Evolutionary conservation across 176 grass and related monocot genomes (phyloP).

Genomic region (Hordeum marinum): DNA sequence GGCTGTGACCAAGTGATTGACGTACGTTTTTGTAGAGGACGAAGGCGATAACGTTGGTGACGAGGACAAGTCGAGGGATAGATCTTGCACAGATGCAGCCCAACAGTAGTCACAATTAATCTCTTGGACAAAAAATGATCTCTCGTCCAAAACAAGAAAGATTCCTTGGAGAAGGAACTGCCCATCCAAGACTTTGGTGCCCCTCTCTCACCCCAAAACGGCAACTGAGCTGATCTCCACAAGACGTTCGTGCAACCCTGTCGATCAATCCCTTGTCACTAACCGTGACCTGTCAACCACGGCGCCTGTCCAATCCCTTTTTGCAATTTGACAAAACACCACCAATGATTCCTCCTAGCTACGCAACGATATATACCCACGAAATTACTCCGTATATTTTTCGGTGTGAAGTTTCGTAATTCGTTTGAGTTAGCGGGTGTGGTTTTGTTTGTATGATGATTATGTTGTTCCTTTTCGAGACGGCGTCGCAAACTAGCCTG

Average conservation of each 20-base stretch:
- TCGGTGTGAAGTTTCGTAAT: background rate
- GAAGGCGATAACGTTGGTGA: constrained; percentile 26
- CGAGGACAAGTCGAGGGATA: constrained; percentile 13
- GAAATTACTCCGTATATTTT: background rate
- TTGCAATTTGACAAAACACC: constrained; percentile 37
- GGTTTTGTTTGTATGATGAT: background rate
- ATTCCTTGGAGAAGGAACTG: constrained; percentile 19
- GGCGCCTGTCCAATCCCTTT: constrained; percentile 26
- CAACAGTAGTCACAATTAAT: constrained; percentile 16
- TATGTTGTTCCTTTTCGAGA: background rate
- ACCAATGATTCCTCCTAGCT: background rate
- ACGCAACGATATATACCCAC: background rate
- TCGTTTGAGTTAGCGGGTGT: background rate
- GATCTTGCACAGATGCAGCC: constrained; percentile 19
- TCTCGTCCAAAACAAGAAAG: constrained; percentile 30
- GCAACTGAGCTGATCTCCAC: constrained; percentile 27
- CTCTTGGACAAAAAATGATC: background rate
- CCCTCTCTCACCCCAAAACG: constrained; percentile 3
- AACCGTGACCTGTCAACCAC: constrained; percentile 31
- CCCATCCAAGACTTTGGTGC: constrained; percentile 10
- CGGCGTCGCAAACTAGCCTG: background rate
- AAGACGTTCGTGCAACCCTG: constrained; percentile 18
- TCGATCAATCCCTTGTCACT: constrained; percentile 12
- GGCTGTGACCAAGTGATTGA: background rate
- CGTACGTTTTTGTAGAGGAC: background rate